Evolutionary conservation across 768 basidiomycete genomes (phyloP).

Genomic region (Auricularia cornea): DNA sequence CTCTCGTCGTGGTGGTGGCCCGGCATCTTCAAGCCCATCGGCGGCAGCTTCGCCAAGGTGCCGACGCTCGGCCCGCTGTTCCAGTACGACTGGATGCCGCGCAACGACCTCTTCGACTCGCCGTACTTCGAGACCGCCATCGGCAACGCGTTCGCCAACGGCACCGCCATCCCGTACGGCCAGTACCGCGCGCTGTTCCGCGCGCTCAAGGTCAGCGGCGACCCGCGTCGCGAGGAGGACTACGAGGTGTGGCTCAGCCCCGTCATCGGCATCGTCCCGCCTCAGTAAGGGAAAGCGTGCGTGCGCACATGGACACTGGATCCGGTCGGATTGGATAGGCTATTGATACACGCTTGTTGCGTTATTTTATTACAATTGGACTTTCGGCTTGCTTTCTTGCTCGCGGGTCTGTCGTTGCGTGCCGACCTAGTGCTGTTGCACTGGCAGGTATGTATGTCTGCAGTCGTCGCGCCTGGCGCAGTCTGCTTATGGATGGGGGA

Average conservation of each 20-base stretch:
- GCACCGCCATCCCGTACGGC: slow-evolving; percentile 35
- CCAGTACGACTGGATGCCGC: slow-evolving; percentile 38
- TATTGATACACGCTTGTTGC: too few relatives aligned
- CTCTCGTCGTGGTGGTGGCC: not conserved
- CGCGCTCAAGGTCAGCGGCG: slow-evolving; percentile 38
- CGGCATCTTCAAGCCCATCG: not conserved
- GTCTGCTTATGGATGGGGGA: too few relatives aligned
- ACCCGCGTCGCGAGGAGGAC: slow-evolving; percentile 30
- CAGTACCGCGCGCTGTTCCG: slow-evolving; percentile 34
- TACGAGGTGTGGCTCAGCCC: slow-evolving; percentile 37
- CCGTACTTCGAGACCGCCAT: not conserved
- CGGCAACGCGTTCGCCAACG: slow-evolving; percentile 24
- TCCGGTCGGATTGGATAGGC: too few relatives aligned
- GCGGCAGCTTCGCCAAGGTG: slow-evolving; percentile 26
- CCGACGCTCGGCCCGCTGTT: slow-evolving; percentile 43
- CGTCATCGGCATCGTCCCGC: slow-evolving; percentile 14
- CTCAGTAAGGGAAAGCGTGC: too few relatives aligned
- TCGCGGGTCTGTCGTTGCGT: too few relatives aligned
- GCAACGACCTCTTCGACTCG: slow-evolving; percentile 23
- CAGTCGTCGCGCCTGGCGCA: too few relatives aligned
- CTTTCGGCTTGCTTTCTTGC: too few relatives aligned
- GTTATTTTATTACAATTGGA: too few relatives aligned
- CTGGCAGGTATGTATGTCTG: too few relatives aligned
- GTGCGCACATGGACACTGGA: too few relatives aligned
- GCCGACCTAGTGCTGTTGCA: too few relatives aligned